Percentiles rank a stretch among this genome's conserved stretches.
phyloP scores from a whole-genome alignment of 345 rosid genomes.

The Euclidium syriacum region DNA sequence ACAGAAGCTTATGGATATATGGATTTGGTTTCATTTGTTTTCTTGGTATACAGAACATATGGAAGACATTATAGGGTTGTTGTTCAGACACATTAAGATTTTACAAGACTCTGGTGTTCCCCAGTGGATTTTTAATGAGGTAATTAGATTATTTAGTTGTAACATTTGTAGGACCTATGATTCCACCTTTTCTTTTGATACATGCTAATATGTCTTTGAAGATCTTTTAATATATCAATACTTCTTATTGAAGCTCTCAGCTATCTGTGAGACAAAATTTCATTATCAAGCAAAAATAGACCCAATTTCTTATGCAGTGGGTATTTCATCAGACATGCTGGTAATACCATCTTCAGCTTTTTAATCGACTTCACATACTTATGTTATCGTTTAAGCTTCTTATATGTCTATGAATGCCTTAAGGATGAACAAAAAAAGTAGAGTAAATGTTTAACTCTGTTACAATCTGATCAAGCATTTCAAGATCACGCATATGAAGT shows the following conservation, averaged over 20 bases:
- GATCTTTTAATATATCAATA: no score
- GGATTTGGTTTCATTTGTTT: background rate
- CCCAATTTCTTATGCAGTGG: constrained; percentile 50
- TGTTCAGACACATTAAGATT: constrained; percentile 63
- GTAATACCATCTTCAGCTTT: constrained; percentile 22
- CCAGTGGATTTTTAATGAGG: constrained; percentile 96
- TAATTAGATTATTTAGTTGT: constrained; percentile 21
- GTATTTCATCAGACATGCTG: constrained; percentile 51
- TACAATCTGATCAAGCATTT: constrained; percentile 4
- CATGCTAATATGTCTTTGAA: constrained; percentile 11
- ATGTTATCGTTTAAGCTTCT: background rate
- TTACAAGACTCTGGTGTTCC: constrained; percentile 68
- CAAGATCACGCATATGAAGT: background rate
- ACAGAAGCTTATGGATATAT: no score
- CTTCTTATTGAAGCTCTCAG: constrained; percentile 75
- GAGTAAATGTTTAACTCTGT: background rate
- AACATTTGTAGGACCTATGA: background rate
- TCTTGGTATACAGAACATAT: constrained; percentile 54
- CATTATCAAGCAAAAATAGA: constrained; percentile 76
- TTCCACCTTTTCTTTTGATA: constrained; percentile 4
- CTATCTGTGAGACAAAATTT: constrained; percentile 65
- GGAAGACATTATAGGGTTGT: constrained; percentile 68
- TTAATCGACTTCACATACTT: background rate
- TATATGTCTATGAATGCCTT: background rate
- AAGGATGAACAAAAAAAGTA: background rate